A percentile compares a stretch with the other conserved stretches of the same genome.
Conservation (phyloP, 805 yeast species). For the Kazachstania africana region DNA sequence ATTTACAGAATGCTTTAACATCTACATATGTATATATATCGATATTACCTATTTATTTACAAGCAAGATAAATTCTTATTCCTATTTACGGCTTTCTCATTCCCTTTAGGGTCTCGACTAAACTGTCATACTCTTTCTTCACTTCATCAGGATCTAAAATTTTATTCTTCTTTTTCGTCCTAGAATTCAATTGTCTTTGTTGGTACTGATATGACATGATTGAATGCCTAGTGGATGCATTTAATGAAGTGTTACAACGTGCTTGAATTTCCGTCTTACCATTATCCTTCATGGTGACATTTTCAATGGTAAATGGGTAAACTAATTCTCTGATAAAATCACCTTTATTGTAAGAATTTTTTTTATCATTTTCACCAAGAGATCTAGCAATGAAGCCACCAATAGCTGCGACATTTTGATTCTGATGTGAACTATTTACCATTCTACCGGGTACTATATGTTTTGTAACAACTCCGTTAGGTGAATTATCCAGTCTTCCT, state of each 20-base stretch:
- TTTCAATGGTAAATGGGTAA: constrained; percentile 32
- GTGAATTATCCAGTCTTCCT: constrained; percentile 59
- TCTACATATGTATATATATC: too few relatives aligned
- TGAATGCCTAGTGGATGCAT: not conserved
- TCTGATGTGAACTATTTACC: constrained; percentile 1
- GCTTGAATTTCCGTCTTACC: constrained; percentile 25
- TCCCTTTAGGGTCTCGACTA: not conserved
- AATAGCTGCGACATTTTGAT: constrained; percentile 35
- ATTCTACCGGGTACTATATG: constrained; percentile 61
- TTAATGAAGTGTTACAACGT: constrained; percentile 5
- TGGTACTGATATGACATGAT: not conserved
- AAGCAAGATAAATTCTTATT: not conserved
- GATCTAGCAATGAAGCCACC: constrained; percentile 40
- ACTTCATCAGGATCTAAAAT: too few relatives aligned
- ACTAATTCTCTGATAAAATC: constrained; percentile 34
- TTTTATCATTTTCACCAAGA: constrained; percentile 25
- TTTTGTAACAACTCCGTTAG: constrained; percentile 50
- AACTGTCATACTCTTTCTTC: not conserved
- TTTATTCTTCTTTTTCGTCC: not conserved
- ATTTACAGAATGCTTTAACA: constrained; percentile 27
- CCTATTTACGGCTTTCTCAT: not conserved
- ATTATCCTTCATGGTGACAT: constrained; percentile 27
- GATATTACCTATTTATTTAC: not conserved
- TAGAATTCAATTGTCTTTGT: not conserved
- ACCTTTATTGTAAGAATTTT: constrained; percentile 26